Evolutionary conservation across 2,329 filamentous ascomycete species (phyloP).

Genomic region (Immersiporthe knoxdaviesiana): DNA sequence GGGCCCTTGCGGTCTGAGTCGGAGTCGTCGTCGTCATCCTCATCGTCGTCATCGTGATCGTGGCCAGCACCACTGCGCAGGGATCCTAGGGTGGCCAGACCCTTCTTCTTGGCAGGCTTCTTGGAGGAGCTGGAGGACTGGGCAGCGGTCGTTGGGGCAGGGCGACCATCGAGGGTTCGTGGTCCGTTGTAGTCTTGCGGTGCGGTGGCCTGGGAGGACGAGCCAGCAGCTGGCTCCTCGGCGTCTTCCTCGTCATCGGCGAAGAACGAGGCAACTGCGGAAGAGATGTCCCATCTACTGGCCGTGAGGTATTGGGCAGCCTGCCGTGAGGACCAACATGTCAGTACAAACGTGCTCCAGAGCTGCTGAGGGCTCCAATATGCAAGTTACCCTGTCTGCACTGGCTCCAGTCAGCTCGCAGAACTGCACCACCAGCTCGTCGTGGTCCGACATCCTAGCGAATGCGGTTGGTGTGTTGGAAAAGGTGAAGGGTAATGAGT

Average conservation of each 20-base stretch:
- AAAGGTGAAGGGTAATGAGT: neutral
- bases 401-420: conserved; percentile 57
- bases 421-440: conserved; percentile 56
- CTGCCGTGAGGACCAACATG: conserved; percentile 44
- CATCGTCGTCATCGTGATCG: conserved; percentile 62
- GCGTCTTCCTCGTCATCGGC: conserved; percentile 56
- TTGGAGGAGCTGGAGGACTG: conserved; percentile 43
- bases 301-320: conserved; percentile 68
- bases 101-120: conserved; percentile 57
- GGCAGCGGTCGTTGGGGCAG: conserved; percentile 50
- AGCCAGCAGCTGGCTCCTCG: conserved; percentile 49
- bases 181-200: conserved; percentile 60
- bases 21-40: conserved; percentile 58
- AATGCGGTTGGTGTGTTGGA: conserved; percentile 24
- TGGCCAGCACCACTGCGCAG: conserved; percentile 55
- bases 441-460: conserved; percentile 44
- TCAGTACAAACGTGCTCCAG: neutral
- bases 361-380: neutral
- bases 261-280: conserved; percentile 66
- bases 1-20: conserved; percentile 61
- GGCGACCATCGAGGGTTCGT: conserved; percentile 65
- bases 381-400: conserved; percentile 48
- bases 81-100: conserved; percentile 64
- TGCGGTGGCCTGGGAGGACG: conserved; percentile 36
- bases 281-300: conserved; percentile 68